Conservation (phyloP, 148 eudicot genomes). For the Polygonum aviculare region DNA sequence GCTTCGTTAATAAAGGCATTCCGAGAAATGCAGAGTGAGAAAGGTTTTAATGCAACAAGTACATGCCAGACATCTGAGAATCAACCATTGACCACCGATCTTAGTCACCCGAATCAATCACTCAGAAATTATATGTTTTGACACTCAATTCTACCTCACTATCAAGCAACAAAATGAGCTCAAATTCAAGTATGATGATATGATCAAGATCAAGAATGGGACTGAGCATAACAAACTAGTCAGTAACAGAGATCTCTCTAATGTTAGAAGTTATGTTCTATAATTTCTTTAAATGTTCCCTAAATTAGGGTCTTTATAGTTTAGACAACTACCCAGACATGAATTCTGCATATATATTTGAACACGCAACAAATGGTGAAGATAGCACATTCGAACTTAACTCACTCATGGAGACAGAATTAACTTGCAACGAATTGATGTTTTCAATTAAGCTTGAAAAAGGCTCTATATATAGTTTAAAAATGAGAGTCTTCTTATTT, state of each 20-base stretch:
- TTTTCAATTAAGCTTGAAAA: not conserved
- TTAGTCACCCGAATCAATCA: not conserved
- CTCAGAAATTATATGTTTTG: not conserved
- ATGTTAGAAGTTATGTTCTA: not conserved
- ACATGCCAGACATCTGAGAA: too few species aligned
- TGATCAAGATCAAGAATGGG: too few species aligned
- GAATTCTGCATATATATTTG: not conserved
- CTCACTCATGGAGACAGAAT: not conserved
- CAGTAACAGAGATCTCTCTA: not conserved
- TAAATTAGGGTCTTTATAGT: not conserved
- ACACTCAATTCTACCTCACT: not conserved
- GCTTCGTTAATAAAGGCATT: too few species aligned
- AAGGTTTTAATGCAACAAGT: too few species aligned
- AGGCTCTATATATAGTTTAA: not conserved
- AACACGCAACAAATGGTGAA: not conserved
- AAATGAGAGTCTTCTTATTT: not conserved
- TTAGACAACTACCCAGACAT: not conserved
- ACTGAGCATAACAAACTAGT: not conserved
- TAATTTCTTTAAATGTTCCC: not conserved
- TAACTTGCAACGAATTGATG: not conserved
- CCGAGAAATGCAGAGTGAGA: too few species aligned
- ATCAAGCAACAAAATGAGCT: not conserved
- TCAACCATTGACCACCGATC: too few species aligned
- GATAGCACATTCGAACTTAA: too few species aligned
- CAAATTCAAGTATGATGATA: too few species aligned